Evolutionary conservation across 345 rosid species (phyloP).

Genomic region (Lepidium africanum): DNA sequence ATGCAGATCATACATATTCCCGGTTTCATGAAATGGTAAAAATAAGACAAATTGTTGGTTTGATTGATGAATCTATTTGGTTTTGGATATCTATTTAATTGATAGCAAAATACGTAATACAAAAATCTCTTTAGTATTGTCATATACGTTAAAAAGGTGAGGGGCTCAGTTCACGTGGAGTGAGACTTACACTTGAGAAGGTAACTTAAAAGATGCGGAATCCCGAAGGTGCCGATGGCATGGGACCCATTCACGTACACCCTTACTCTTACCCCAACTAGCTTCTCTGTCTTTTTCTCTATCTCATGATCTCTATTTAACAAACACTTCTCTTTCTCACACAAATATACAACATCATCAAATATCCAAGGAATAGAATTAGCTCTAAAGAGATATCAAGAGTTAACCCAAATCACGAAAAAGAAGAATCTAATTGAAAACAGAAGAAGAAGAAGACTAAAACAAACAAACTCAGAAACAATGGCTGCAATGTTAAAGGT

Average conservation of each 20-base stretch:
- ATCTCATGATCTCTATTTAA: background rate
- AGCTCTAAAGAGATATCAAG: background rate
- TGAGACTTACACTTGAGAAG: background rate
- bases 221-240: constrained; percentile 27
- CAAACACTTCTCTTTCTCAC: background rate
- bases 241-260: constrained; percentile 28
- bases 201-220: constrained; percentile 28
- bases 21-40: background rate
- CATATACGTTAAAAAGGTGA: constrained; percentile 13
- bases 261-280: constrained; percentile 12
- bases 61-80: no score
- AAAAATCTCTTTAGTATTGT: no score
- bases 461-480: background rate
- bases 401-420: background rate
- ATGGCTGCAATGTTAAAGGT: constrained; percentile 13
- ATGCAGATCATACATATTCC: background rate
- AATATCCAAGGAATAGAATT: background rate
- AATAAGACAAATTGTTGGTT: background rate
- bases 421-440: background rate
- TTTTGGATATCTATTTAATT: no score
- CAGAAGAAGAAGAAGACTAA: background rate
- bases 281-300: background rate
- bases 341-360: background rate
- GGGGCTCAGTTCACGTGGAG: constrained; percentile 26
- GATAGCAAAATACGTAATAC: no score